A percentile compares a stretch with the other conserved stretches of the same genome.
phyloP scores from a whole-genome alignment of 1,284 basidiomycete species.

The Ceratorhiza oryzae-sativae region DNA sequence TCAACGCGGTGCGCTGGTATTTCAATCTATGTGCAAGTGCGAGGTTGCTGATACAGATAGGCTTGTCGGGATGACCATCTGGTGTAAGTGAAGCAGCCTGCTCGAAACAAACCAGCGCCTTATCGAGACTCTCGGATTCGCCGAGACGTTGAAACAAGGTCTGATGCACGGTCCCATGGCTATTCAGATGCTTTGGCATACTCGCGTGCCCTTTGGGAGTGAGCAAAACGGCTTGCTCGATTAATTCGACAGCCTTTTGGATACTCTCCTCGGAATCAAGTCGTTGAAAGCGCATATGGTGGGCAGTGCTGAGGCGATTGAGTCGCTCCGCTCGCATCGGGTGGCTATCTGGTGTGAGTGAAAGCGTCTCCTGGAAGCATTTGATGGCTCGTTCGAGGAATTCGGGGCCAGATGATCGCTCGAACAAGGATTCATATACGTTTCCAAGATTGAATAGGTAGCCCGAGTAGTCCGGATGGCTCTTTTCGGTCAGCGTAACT shows the following conservation, averaged over 20 bases:
- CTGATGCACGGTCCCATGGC: background rate
- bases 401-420: background rate
- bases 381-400: background rate
- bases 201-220: background rate
- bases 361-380: background rate
- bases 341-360: background rate
- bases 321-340: background rate
- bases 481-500: background rate
- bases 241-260: background rate
- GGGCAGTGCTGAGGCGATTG: background rate
- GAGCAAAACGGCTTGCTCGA: background rate
- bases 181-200: background rate
- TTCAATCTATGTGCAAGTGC: too few relatives aligned
- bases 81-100: background rate
- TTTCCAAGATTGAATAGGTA: background rate
- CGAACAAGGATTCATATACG: background rate
- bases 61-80: too few relatives aligned
- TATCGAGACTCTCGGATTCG: background rate
- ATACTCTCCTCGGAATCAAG: background rate
- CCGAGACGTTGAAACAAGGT: background rate
- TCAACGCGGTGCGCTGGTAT: too few relatives aligned
- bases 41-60: too few relatives aligned
- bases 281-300: background rate
- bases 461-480: background rate
- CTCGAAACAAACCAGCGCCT: background rate